These are phyloP conservation scores for Zygosaccharomyces pseudobailii DNA, from an alignment of 1,139 yeast species.

Conservation along the genomic window DNA sequence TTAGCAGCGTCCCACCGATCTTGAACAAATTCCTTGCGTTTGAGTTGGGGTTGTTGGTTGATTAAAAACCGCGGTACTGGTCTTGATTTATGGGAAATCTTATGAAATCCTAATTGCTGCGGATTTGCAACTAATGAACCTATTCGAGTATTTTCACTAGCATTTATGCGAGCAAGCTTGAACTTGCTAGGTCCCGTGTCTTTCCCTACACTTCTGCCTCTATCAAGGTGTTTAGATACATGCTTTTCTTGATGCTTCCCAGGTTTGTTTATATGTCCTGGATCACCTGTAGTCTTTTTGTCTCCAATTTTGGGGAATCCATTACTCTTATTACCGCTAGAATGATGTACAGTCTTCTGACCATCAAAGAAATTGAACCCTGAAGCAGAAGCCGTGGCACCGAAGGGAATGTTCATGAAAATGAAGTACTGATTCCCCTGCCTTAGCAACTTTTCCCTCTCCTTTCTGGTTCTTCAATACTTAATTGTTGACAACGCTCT, in stretches of 20 bases:
- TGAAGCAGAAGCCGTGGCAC: slow-evolving; percentile 13
- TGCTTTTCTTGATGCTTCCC: neutral
- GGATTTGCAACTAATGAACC: slow-evolving; percentile 23
- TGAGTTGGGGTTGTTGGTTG: slow-evolving; percentile 35
- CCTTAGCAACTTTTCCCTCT: neutral
- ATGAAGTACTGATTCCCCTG: neutral
- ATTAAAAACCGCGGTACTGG: slow-evolving; percentile 35
- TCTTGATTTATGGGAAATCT: slow-evolving; percentile 20
- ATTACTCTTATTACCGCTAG: slow-evolving; percentile 1
- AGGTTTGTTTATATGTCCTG: neutral
- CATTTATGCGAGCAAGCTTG: neutral
- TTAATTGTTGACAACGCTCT: neutral
- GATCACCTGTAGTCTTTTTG: neutral
- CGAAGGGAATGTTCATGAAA: slow-evolving; percentile 16
- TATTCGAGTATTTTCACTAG: neutral
- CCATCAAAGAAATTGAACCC: slow-evolving; percentile 13
- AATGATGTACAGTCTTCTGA: neutral
- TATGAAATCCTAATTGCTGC: slow-evolving; percentile 18
- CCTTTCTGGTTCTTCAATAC: neutral
- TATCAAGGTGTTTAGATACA: neutral
- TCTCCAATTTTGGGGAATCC: slow-evolving; percentile 2
- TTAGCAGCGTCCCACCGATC: slow-evolving; percentile 56
- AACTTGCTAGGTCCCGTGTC: neutral
- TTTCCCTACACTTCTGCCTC: neutral
- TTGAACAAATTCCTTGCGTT: slow-evolving; percentile 27